Percentiles rank a stretch among this genome's conserved stretches.
Conservation (phyloP, 2,329 filamentous ascomycete genomes). For the Waltergamsia citrina region DNA sequence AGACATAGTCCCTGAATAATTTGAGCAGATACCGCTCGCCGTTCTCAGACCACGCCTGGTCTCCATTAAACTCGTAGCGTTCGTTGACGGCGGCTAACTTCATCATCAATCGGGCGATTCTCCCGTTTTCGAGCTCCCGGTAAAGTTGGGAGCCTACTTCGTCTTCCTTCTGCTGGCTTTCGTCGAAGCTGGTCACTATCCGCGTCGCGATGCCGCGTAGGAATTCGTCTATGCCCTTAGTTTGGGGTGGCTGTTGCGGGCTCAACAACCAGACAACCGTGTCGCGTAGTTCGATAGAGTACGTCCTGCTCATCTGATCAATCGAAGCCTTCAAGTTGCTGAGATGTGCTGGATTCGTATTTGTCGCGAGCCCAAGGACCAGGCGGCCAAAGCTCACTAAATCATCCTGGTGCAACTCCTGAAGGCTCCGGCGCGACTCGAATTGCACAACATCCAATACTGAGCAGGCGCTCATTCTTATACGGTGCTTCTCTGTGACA, state of each 20-base stretch:
- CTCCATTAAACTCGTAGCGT: constrained; percentile 72
- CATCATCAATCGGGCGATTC: constrained; percentile 66
- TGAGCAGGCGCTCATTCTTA: constrained; percentile 80
- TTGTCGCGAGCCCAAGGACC: constrained; percentile 73
- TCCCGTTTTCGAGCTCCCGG: constrained; percentile 82
- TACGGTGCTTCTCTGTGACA: constrained; percentile 79
- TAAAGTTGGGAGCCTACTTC: constrained; percentile 61
- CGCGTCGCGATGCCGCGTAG: constrained; percentile 71
- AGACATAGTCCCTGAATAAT: constrained; percentile 93
- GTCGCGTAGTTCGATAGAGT: constrained; percentile 69
- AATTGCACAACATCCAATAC: constrained; percentile 85
- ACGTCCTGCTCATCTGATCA: constrained; percentile 67
- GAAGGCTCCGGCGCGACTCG: constrained; percentile 57
- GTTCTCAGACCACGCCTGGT: constrained; percentile 78
- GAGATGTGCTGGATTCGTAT: constrained; percentile 42
- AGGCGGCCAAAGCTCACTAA: constrained; percentile 75
- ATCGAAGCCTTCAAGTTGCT: constrained; percentile 60
- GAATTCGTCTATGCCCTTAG: constrained; percentile 72
- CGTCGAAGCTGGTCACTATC: constrained; percentile 66
- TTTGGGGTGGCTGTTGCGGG: constrained; percentile 41
- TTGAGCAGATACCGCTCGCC: constrained; percentile 90
- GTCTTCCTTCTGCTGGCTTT: constrained; percentile 65
- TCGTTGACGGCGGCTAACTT: constrained; percentile 89
- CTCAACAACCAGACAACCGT: constrained; percentile 75
- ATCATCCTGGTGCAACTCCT: constrained; percentile 81